phyloP scores from a whole-genome alignment of 2,329 filamentous ascomycete genomes.

The Cladosporium oxysporum region DNA sequence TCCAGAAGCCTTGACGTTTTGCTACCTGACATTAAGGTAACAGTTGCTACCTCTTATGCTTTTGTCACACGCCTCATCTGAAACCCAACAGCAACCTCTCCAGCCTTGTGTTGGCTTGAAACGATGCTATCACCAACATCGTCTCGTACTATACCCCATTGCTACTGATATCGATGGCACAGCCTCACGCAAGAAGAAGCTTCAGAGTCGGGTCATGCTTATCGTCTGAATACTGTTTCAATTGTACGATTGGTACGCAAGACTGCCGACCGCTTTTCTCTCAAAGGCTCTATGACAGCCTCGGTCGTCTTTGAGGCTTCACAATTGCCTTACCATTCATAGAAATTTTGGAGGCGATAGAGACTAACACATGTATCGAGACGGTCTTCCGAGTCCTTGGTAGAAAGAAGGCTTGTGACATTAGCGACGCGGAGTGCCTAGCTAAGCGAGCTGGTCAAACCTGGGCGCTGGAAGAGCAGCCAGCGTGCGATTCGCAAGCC shows the following conservation, averaged over 20 bases:
- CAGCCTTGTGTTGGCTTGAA: neutral
- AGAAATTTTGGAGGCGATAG: neutral
- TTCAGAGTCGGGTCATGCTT: neutral
- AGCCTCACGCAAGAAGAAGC: neutral
- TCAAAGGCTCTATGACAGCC: neutral
- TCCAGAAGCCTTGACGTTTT: neutral
- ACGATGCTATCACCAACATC: neutral
- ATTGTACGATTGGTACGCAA: neutral
- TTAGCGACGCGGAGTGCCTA: neutral
- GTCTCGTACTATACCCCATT: neutral
- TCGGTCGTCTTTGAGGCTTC: neutral
- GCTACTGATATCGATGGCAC: neutral
- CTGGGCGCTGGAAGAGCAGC: neutral
- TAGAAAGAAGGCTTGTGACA: neutral
- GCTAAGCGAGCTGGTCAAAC: neutral
- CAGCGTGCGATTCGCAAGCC: neutral
- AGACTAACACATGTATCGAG: neutral
- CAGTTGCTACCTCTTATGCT: neutral
- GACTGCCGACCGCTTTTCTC: neutral
- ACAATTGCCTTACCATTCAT: neutral
- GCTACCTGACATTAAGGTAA: no score
- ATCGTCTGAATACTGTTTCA: neutral
- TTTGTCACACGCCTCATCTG: neutral
- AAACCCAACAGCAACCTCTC: neutral
- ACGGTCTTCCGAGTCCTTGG: neutral